These are phyloP conservation scores for Umbelopsis isabellina DNA, from an alignment of 192 early-diverging fungal genomes.

Conservation along the genomic window DNA sequence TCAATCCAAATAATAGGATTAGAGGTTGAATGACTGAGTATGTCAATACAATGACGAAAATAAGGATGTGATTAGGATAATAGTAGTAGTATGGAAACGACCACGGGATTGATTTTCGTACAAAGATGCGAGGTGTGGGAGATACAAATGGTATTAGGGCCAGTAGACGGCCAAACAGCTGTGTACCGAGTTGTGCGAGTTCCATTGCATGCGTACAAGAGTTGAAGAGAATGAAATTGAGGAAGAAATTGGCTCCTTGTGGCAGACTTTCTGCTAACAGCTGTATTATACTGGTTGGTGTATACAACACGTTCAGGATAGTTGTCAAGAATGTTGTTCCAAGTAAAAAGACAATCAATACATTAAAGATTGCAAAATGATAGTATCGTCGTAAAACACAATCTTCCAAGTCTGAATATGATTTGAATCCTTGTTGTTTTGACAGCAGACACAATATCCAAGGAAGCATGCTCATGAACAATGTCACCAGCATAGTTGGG, in stretches of 20 bases:
- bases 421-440: conserved; percentile 57
- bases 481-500: conserved; percentile 59
- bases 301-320: conserved; percentile 49
- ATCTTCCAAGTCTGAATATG: conserved; percentile 60
- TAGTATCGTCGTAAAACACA: conserved; percentile 58
- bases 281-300: conserved; percentile 55
- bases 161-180: conserved; percentile 54
- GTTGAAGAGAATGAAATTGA: conserved; percentile 66
- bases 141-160: conserved; percentile 49
- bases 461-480: conserved; percentile 57
- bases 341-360: conserved; percentile 62
- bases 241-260: conserved; percentile 62
- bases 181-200: conserved; percentile 59
- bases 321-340: conserved; percentile 58
- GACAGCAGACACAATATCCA: conserved; percentile 61
- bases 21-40: conserved; percentile 64
- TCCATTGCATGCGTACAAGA: conserved; percentile 61
- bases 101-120: conserved; percentile 52
- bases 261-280: conserved; percentile 53
- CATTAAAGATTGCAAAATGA: conserved; percentile 66
- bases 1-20: conserved; percentile 55
- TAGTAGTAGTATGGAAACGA: conserved; percentile 67
- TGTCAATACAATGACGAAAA: conserved; percentile 63
- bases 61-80: conserved; percentile 60
- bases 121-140: conserved; percentile 57